Evolutionary conservation across 1,139 yeast species (phyloP).

Genomic region (Suhomyces terraborum): DNA sequence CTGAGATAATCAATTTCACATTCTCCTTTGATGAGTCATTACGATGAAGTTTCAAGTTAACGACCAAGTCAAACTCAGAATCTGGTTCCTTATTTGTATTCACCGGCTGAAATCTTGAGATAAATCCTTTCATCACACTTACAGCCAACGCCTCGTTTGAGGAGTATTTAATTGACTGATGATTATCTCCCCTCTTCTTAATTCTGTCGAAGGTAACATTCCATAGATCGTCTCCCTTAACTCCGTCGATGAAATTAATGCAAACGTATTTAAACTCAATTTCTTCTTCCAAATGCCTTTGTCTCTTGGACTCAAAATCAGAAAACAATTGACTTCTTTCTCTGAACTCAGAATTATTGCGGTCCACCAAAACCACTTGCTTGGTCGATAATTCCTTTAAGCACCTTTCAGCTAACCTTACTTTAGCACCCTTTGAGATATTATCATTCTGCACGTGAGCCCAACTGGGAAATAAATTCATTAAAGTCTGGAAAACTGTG

Average conservation of each 20-base stretch:
- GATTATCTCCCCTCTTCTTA: conserved; percentile 77
- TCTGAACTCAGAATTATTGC: conserved; percentile 73
- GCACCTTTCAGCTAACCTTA: conserved; percentile 54
- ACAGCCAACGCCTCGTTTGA: conserved; percentile 49
- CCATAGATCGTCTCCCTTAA: conserved; percentile 39
- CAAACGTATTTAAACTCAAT: conserved; percentile 56
- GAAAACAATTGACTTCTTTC: conserved; percentile 71
- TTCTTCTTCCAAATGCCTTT: conserved; percentile 35
- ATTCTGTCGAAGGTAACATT: conserved; percentile 62
- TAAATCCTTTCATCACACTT: conserved; percentile 71
- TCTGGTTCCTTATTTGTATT: conserved; percentile 58
- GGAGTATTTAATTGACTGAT: conserved; percentile 72
- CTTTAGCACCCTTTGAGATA: conserved; percentile 51
- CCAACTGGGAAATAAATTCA: conserved; percentile 61
- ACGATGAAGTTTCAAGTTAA: conserved; percentile 37
- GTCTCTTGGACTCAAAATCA: conserved; percentile 47
- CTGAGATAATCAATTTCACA: conserved; percentile 45
- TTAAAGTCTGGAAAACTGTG: conserved; percentile 67
- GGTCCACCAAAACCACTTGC: conserved; percentile 69
- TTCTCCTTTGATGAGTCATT: conserved; percentile 55
- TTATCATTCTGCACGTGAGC: conserved; percentile 87
- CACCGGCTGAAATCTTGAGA: conserved; percentile 67
- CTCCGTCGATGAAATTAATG: conserved; percentile 60
- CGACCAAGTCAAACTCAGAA: conserved; percentile 60
- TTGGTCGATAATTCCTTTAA: conserved; percentile 30